Conservation (phyloP, 768 basidiomycete genomes). For the Suillus occidentalis region DNA sequence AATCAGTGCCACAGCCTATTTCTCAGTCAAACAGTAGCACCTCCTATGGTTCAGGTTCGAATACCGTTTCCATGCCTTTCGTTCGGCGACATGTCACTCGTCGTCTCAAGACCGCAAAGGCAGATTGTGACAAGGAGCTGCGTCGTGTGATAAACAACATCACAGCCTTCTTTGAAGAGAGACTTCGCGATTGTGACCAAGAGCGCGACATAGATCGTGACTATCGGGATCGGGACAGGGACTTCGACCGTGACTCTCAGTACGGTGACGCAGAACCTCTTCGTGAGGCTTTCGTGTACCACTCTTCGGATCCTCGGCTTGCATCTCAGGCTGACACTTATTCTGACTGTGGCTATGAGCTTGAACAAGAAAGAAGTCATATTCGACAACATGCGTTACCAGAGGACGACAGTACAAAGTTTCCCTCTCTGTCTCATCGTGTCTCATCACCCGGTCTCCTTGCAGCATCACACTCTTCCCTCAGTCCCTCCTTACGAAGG, state of each 20-base stretch:
- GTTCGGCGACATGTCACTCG: slow-evolving; percentile 91
- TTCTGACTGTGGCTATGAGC: slow-evolving; percentile 83
- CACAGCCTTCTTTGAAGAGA: slow-evolving; percentile 92
- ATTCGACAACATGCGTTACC: slow-evolving; percentile 76
- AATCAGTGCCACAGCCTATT: slow-evolving; percentile 53
- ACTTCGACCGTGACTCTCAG: slow-evolving; percentile 60
- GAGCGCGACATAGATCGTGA: slow-evolving; percentile 65
- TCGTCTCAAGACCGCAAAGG: slow-evolving; percentile 90
- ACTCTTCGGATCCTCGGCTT: slow-evolving; percentile 55
- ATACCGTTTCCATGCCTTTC: slow-evolving; percentile 89
- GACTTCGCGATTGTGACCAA: slow-evolving; percentile 74
- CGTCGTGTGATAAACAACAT: slow-evolving; percentile 92
- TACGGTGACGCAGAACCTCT: slow-evolving; percentile 54
- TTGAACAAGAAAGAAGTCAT: slow-evolving; percentile 60
- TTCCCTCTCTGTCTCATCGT: slow-evolving; percentile 51
- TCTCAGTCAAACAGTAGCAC: slow-evolving; percentile 40
- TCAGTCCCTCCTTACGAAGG: slow-evolving; percentile 69
- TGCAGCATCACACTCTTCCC: slow-evolving; percentile 66
- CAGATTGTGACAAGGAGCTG: slow-evolving; percentile 95
- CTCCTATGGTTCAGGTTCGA: slow-evolving; percentile 52
- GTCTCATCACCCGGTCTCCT: slow-evolving; percentile 55
- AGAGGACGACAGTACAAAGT: slow-evolving; percentile 38
- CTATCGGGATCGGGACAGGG: slow-evolving; percentile 40
- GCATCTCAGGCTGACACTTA: slow-evolving; percentile 67
- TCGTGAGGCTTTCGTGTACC: slow-evolving; percentile 61